Evolutionary conservation across 495 filamentous ascomycete genomes (phyloP).

Genomic region (Pseudoneurospora amorphoporcata): DNA sequence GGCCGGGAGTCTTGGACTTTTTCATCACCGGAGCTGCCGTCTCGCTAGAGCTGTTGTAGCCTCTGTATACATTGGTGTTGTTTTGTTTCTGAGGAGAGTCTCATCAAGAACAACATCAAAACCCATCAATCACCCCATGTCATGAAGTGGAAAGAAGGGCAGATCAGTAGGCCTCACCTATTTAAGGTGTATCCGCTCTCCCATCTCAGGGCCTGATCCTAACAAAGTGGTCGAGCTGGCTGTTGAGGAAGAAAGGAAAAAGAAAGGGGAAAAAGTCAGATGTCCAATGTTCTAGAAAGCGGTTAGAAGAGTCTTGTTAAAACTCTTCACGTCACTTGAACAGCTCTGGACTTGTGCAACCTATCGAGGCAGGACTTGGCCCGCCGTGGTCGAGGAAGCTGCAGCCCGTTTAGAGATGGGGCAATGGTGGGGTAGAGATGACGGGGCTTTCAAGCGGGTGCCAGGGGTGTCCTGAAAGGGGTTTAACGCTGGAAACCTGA

Average conservation of each 20-base stretch:
- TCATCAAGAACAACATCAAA: background rate
- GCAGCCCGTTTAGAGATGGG: background rate
- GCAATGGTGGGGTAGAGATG: constrained; percentile 3
- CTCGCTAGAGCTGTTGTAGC: background rate
- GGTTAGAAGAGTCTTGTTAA: background rate
- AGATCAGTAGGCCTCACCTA: background rate
- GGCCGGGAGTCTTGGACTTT: background rate
- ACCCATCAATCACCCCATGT: background rate
- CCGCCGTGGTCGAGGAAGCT: background rate
- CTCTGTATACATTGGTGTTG: background rate
- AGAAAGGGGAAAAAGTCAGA: background rate
- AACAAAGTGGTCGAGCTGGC: background rate
- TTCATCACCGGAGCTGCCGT: background rate
- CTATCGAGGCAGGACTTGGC: background rate
- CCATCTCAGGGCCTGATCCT: background rate
- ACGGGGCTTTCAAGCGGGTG: background rate
- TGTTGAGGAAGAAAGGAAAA: background rate
- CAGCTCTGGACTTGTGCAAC: background rate
- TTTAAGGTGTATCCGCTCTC: background rate
- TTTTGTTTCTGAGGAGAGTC: background rate
- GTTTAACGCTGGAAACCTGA: background rate
- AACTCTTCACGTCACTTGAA: constrained; percentile 3
- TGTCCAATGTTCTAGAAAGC: background rate
- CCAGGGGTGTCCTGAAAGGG: background rate
- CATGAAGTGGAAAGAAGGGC: background rate